Evolutionary conservation across 768 basidiomycete species (phyloP).

Genomic region (Dendrothele bispora): DNA sequence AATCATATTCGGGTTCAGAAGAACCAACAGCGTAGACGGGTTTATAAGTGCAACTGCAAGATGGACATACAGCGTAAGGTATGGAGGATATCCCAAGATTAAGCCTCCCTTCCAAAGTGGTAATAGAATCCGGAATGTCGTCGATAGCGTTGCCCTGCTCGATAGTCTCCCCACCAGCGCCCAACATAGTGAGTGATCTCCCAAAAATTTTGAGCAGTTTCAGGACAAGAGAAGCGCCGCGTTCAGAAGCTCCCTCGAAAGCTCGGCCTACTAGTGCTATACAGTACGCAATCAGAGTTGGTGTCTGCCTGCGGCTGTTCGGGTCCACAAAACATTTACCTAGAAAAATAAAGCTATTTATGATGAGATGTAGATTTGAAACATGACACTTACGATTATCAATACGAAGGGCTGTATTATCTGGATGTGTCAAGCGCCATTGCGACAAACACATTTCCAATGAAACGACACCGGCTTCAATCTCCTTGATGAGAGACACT

Average conservation of each 20-base stretch:
- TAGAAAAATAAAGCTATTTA: background rate
- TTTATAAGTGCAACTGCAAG: background rate
- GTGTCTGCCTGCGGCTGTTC: background rate
- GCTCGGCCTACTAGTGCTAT: background rate
- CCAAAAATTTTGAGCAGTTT: conserved; percentile 2
- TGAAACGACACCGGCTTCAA: background rate
- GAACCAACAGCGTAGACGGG: background rate
- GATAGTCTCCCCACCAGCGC: background rate
- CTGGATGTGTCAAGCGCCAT: background rate
- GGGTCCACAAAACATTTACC: background rate
- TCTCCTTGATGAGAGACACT: background rate
- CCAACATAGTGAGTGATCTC: background rate
- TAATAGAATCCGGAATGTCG: conserved; percentile 1
- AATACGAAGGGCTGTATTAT: background rate
- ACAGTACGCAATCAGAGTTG: conserved; percentile 1
- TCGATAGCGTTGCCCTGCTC: background rate
- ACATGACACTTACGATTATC: conserved; percentile 3
- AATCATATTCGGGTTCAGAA: conserved; percentile 1
- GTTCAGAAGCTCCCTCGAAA: background rate
- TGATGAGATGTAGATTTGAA: background rate
- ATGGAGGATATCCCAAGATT: background rate
- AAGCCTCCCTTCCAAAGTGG: background rate
- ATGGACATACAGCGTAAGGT: conserved; percentile 2
- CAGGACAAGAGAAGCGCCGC: background rate
- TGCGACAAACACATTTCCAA: background rate